Evolutionary conservation across 805 yeast species (phyloP).

Genomic region (Teunomyces tritomae): DNA sequence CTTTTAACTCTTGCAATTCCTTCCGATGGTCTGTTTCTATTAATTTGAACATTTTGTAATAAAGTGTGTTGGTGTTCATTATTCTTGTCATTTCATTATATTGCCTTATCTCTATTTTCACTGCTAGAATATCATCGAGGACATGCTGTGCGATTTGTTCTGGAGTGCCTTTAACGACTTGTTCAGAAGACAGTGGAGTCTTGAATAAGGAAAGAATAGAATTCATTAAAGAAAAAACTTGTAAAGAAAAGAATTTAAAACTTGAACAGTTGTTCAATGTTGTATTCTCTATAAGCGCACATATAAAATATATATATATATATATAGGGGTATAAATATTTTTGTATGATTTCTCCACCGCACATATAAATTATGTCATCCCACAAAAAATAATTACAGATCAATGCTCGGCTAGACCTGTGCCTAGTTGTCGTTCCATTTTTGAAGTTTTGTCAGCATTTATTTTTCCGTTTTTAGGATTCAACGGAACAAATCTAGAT

Average conservation of each 20-base stretch:
- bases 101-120: conserved; percentile 20
- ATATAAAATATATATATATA: not conserved
- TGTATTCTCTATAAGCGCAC: not conserved
- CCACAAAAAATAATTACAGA: not conserved
- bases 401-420: not conserved
- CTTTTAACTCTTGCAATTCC: conserved; percentile 14
- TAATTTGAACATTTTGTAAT: conserved; percentile 20
- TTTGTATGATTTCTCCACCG: not conserved
- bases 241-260: not conserved
- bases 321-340: not conserved
- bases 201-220: not conserved
- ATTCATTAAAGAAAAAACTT: not conserved
- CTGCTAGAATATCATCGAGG: conserved; percentile 19
- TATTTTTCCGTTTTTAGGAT: not conserved
- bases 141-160: conserved; percentile 18
- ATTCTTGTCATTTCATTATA: conserved; percentile 22
- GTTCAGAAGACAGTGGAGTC: not conserved
- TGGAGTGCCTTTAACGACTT: conserved; percentile 14
- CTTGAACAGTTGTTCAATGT: not conserved
- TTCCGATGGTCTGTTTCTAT: conserved; percentile 19
- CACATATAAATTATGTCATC: not conserved
- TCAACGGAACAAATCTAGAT: not conserved
- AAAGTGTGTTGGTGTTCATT: conserved; percentile 16
- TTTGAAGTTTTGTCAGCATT: not conserved
- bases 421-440: not conserved